These are phyloP conservation scores for Phytophthora pisi DNA, from an alignment of 352 stramenopile species.

Conservation along the genomic window DNA sequence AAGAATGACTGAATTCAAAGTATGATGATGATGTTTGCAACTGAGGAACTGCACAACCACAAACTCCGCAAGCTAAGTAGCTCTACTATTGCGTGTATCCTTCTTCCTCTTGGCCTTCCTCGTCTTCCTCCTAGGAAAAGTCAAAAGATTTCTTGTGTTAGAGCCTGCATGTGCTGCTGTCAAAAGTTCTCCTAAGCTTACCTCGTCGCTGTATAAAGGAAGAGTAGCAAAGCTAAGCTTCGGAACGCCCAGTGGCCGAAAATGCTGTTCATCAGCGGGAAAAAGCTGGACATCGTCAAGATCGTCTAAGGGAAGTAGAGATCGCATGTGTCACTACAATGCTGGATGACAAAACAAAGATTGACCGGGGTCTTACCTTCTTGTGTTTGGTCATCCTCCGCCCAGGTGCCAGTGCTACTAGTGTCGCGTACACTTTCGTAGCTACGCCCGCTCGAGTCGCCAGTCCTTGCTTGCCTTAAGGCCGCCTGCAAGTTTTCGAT, in stretches of 20 bases:
- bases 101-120: slow-evolving; percentile 16
- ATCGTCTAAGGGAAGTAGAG: slow-evolving; percentile 22
- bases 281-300: slow-evolving; percentile 44
- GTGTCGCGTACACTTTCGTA: slow-evolving; percentile 14
- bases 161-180: not conserved
- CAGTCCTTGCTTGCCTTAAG: slow-evolving; percentile 19
- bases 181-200: slow-evolving; percentile 10
- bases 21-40: not conserved
- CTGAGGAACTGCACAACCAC: not conserved
- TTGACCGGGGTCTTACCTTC: slow-evolving; percentile 14
- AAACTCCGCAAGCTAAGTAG: not conserved
- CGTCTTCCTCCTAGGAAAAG: slow-evolving; percentile 42
- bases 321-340: not conserved
- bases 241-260: slow-evolving; percentile 42
- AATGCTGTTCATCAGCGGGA: slow-evolving; percentile 3
- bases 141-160: not conserved
- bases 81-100: slow-evolving; percentile 24
- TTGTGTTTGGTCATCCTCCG: slow-evolving; percentile 22
- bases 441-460: slow-evolving; percentile 5
- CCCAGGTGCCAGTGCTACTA: slow-evolving; percentile 13
- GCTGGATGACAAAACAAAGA: not conserved
- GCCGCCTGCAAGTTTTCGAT: slow-evolving; percentile 53
- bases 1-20: not conserved
- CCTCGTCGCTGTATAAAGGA: slow-evolving; percentile 63
- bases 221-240: slow-evolving; percentile 56